Evolutionary conservation across 2,329 filamentous ascomycete genomes (phyloP).

Genomic region (Aspergillus neoniger): DNA sequence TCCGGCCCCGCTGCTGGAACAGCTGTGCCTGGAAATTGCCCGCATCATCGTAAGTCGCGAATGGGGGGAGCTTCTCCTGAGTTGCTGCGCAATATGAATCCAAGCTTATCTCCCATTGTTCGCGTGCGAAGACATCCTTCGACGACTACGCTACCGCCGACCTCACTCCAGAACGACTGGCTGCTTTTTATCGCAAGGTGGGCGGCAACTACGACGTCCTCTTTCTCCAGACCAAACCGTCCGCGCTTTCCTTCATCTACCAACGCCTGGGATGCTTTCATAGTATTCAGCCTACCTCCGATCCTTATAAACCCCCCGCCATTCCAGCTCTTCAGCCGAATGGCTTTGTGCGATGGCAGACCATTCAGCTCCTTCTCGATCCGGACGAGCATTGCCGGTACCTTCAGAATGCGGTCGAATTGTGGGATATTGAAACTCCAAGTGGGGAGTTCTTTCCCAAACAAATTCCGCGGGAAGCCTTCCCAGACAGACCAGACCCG

Average conservation of each 20-base stretch:
- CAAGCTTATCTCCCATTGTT: constrained; percentile 12
- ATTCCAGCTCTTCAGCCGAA: constrained; percentile 79
- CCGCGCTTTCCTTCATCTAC: constrained; percentile 87
- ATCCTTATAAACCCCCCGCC: constrained; percentile 71
- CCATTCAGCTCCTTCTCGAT: constrained; percentile 81
- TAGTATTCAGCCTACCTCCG: constrained; percentile 70
- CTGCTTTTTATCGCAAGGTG: constrained; percentile 73
- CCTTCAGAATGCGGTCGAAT: constrained; percentile 74
- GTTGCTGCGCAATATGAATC: neutral
- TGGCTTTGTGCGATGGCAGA: constrained; percentile 93
- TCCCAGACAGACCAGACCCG: constrained; percentile 71
- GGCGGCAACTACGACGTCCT: constrained; percentile 76
- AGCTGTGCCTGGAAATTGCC: constrained; percentile 68
- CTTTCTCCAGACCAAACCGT: constrained; percentile 72
- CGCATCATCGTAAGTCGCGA: constrained; percentile 65
- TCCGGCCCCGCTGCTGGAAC: constrained; percentile 66
- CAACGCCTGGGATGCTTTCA: constrained; percentile 89
- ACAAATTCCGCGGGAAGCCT: constrained; percentile 66
- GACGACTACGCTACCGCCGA: constrained; percentile 38
- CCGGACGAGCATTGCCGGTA: constrained; percentile 87
- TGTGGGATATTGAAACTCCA: constrained; percentile 75
- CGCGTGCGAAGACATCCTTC: constrained; percentile 23
- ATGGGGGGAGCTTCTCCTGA: neutral
- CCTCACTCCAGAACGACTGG: constrained; percentile 67
- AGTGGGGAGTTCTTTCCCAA: constrained; percentile 62